Evolutionary conservation across 2,329 filamentous ascomycete genomes (phyloP).

Genomic region (Neopestalotiopsis sp.): DNA sequence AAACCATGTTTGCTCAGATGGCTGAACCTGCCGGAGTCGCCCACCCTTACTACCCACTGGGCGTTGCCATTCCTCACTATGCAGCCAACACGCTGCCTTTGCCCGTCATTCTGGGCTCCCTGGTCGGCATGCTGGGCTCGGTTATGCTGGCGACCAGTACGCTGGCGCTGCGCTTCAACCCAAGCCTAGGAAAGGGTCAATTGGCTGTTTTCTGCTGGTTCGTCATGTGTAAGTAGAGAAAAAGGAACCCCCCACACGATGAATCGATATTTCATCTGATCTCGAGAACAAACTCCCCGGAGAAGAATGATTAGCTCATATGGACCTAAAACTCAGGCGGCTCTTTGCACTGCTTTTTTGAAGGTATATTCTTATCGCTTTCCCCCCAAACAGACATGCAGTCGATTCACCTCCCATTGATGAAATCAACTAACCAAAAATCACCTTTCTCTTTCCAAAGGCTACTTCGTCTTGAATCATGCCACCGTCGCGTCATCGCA

Average conservation of each 20-base stretch:
- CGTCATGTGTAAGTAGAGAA: conserved; percentile 52
- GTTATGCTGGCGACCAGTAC: conserved; percentile 41
- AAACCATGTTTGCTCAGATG: conserved; percentile 5
- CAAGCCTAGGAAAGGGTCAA: conserved; percentile 43
- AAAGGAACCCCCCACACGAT: background rate
- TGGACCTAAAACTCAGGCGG: conserved; percentile 52
- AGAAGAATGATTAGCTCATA: background rate
- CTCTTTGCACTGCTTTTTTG: conserved; percentile 80
- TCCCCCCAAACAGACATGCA: no score
- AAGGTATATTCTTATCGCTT: conserved; percentile 55
- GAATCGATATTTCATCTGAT: background rate
- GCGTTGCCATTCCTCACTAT: conserved; percentile 50
- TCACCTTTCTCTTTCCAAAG: conserved; percentile 38
- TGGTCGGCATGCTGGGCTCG: conserved; percentile 43
- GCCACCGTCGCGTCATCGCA: conserved; percentile 68
- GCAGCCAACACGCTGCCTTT: conserved; percentile 49
- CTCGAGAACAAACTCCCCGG: background rate
- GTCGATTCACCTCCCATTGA: no score
- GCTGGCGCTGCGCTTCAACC: conserved; percentile 37
- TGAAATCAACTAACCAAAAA: background rate
- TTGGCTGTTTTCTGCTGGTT: conserved; percentile 59
- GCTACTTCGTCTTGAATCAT: conserved; percentile 80
- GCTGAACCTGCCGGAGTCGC: conserved; percentile 24
- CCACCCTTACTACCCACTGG: conserved; percentile 59
- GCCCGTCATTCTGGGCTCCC: conserved; percentile 41